Conservation (phyloP, 371 early-diverging fungal species). For the Mortierella sp. region DNA sequence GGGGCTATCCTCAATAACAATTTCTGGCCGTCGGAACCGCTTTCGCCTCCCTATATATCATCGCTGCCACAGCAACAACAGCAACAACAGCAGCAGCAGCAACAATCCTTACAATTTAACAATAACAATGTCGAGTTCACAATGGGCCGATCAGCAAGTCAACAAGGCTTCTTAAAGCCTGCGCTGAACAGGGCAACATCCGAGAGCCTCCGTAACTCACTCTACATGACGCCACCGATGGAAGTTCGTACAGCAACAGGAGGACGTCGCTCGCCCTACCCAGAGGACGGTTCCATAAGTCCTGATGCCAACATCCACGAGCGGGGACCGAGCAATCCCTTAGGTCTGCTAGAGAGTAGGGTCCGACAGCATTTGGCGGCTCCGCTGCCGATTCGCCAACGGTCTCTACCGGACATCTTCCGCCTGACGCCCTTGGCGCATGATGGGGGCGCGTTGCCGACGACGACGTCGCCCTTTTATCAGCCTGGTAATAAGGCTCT, state of each 20-base stretch:
- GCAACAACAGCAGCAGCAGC: slow-evolving; percentile 24
- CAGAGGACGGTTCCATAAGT: slow-evolving; percentile 15
- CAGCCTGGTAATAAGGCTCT: slow-evolving; percentile 48
- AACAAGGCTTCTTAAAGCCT: slow-evolving; percentile 23
- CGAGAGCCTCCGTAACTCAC: slow-evolving; percentile 11
- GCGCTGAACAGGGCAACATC: slow-evolving; percentile 10
- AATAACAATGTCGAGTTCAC: slow-evolving; percentile 39
- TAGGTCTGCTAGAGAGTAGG: slow-evolving; percentile 15
- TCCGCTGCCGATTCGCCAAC: slow-evolving; percentile 46
- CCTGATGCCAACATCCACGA: neutral
- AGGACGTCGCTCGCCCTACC: slow-evolving; percentile 19
- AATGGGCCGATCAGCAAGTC: slow-evolving; percentile 26
- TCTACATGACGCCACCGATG: slow-evolving; percentile 2
- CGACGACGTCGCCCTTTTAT: slow-evolving; percentile 36
- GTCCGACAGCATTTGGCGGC: slow-evolving; percentile 48
- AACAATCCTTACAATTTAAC: slow-evolving; percentile 20
- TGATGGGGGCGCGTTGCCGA: slow-evolving; percentile 24
- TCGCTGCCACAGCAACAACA: slow-evolving; percentile 30
- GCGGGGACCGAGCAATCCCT: neutral
- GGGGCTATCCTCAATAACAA: slow-evolving; percentile 43
- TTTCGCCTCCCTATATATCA: slow-evolving; percentile 46
- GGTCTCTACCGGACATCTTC: slow-evolving; percentile 50
- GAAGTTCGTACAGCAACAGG: neutral
- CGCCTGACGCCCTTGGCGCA: slow-evolving; percentile 24
- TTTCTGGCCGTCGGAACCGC: slow-evolving; percentile 44